These are phyloP conservation scores for Phytophthora brassicae DNA, from an alignment of 352 stramenopile genomes.

Conservation along the genomic window DNA sequence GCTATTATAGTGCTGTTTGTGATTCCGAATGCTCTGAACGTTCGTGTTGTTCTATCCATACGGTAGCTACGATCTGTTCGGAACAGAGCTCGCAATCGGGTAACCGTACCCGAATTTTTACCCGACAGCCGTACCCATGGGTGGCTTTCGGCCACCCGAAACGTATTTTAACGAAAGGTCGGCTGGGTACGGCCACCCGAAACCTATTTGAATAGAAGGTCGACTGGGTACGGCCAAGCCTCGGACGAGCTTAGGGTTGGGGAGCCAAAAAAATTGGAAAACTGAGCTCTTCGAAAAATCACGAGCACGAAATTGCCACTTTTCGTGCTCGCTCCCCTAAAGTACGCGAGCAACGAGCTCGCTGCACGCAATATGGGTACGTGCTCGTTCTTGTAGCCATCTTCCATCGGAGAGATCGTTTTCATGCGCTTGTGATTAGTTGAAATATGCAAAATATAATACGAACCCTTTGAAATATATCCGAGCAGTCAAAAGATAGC, in stretches of 20 bases:
- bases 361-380: neutral
- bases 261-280: neutral
- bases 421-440: neutral
- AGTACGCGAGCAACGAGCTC: neutral
- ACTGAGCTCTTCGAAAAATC: neutral
- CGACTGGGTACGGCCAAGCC: too few relatives aligned
- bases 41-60: too few relatives aligned
- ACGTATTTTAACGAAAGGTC: too few relatives aligned
- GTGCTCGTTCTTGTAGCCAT: neutral
- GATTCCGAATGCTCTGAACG: too few relatives aligned
- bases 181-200: too few relatives aligned
- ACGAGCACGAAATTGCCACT: neutral
- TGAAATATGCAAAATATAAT: neutral
- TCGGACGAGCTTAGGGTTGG: neutral
- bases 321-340: neutral
- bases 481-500: neutral
- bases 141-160: too few relatives aligned
- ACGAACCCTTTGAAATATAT: neutral
- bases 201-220: too few relatives aligned
- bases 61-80: too few relatives aligned
- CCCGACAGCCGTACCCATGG: too few relatives aligned
- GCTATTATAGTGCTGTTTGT: too few relatives aligned
- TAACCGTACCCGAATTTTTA: too few relatives aligned
- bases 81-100: too few relatives aligned
- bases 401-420: neutral